phyloP scores from a whole-genome alignment of 257 asterid species.

The Plantago elongata region DNA sequence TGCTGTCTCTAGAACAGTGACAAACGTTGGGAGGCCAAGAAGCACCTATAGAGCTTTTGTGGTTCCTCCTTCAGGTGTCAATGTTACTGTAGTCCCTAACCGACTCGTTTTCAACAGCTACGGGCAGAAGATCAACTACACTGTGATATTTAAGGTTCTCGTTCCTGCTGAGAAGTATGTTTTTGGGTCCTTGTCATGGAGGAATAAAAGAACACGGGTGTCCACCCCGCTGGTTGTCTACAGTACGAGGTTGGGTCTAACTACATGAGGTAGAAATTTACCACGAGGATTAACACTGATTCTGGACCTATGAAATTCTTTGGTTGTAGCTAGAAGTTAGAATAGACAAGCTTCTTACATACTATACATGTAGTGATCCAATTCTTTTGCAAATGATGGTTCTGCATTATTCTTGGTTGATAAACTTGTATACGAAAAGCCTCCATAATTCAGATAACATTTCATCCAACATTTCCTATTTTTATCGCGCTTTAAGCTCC shows the following conservation, averaged over 20 bases:
- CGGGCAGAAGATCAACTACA: constrained; percentile 63
- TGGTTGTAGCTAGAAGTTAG: background rate
- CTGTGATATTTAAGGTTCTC: constrained; percentile 53
- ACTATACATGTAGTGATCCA: background rate
- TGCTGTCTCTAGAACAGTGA: constrained; percentile 61
- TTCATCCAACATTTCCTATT: too few relatives aligned
- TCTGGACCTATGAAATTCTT: constrained; percentile 3
- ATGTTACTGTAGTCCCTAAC: constrained; percentile 59
- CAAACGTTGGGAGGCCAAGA: constrained; percentile 67
- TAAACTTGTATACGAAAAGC: too few relatives aligned
- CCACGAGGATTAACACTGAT: background rate
- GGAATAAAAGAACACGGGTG: constrained; percentile 53
- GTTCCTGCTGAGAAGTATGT: constrained; percentile 58
- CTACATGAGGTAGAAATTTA: constrained; percentile 15
- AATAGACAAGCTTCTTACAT: constrained; percentile 1
- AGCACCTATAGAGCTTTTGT: constrained; percentile 55
- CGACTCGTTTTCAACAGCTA: constrained; percentile 45
- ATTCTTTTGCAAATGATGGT: background rate
- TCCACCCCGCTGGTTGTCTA: constrained; percentile 65
- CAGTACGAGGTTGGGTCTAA: constrained; percentile 33
- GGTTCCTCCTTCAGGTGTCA: constrained; percentile 58
- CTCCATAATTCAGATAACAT: too few relatives aligned
- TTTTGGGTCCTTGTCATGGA: constrained; percentile 87
- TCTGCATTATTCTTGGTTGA: background rate
- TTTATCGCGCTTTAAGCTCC: too few relatives aligned